These are phyloP conservation scores for Ambrosia trifida DNA, from an alignment of 129 eudicot species.

Conservation along the genomic window DNA sequence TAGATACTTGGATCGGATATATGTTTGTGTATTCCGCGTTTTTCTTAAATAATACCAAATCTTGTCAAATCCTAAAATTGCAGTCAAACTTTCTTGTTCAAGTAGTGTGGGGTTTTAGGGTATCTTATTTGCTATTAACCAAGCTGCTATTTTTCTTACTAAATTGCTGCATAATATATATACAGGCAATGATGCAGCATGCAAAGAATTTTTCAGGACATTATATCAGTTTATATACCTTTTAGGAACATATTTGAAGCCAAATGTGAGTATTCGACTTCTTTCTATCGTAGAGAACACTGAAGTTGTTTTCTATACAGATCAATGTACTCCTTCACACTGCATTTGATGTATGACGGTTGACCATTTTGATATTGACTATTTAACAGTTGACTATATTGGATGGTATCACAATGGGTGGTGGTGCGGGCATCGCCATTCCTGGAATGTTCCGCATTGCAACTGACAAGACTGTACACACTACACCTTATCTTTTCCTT, in stretches of 20 bases:
- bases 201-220: slow-evolving; percentile 62
- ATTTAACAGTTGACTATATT: slow-evolving; percentile 70
- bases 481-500: slow-evolving; percentile 18
- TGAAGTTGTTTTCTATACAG: background rate
- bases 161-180: slow-evolving; percentile 16
- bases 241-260: slow-evolving; percentile 86
- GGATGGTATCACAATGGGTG: slow-evolving; percentile 90
- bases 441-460: slow-evolving; percentile 88
- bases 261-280: slow-evolving; percentile 64
- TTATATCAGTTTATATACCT: slow-evolving; percentile 83
- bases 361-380: slow-evolving; percentile 19
- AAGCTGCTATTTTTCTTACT: slow-evolving; percentile 11
- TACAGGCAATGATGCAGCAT: slow-evolving; percentile 85
- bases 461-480: slow-evolving; percentile 84
- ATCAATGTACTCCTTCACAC: slow-evolving; percentile 2
- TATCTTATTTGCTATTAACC: background rate
- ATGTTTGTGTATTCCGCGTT: background rate
- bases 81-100: background rate
- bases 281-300: background rate
- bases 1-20: background rate
- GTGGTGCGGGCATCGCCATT: slow-evolving; percentile 88
- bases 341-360: slow-evolving; percentile 16
- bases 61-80: background rate
- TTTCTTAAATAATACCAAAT: background rate
- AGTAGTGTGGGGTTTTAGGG: background rate